Evolutionary conservation across 345 rosid species (phyloP).

Genomic region (Eucalyptus tenuipes): DNA sequence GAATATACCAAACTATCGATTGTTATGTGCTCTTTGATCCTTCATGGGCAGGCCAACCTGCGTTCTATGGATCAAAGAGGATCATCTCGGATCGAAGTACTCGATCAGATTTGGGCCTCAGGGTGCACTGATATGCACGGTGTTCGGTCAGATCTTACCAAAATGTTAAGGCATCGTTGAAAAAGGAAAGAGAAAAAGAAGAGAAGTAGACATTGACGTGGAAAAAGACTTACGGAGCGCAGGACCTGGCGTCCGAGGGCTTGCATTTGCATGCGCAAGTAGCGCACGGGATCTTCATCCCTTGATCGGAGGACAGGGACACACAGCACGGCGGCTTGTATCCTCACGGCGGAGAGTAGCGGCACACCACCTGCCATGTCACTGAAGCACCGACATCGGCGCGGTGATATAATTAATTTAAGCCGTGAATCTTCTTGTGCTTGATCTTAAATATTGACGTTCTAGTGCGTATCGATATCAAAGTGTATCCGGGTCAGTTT

Average conservation of each 20-base stretch:
- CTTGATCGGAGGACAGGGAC: background rate
- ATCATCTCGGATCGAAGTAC: background rate
- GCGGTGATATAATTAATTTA: background rate
- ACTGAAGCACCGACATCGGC: background rate
- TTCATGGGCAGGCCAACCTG: background rate
- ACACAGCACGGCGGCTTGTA: background rate
- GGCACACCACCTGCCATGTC: background rate
- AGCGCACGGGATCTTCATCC: background rate
- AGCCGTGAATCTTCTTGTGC: background rate
- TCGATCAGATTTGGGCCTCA: background rate
- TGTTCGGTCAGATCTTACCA: background rate
- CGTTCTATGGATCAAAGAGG: background rate
- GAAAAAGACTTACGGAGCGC: background rate
- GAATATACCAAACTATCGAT: background rate
- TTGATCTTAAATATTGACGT: background rate
- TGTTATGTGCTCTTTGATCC: background rate
- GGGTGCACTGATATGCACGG: background rate
- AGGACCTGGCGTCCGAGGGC: background rate
- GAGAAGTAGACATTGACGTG: background rate
- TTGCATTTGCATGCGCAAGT: background rate
- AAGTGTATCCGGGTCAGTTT: background rate
- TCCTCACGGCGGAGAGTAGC: background rate
- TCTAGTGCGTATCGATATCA: background rate
- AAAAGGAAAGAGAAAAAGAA: background rate
- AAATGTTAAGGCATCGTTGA: background rate